Evolutionary conservation across 768 basidiomycete species (phyloP).

Genomic region (Pulveroboletus sp.): DNA sequence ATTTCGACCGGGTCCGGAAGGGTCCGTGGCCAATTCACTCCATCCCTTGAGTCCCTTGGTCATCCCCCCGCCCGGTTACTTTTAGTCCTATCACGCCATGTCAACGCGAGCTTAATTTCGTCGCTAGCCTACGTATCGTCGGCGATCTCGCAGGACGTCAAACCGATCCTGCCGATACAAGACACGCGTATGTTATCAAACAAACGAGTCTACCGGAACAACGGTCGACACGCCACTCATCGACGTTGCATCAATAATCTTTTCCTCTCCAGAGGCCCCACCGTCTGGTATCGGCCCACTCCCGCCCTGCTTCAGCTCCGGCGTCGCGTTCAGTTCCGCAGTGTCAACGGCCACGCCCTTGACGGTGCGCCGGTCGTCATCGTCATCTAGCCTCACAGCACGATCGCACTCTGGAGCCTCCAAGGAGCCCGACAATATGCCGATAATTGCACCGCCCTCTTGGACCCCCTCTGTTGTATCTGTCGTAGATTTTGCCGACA

Average conservation of each 20-base stretch:
- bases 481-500: constrained; percentile 19
- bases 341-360: constrained; percentile 24
- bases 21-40: constrained; percentile 17
- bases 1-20: constrained; percentile 16
- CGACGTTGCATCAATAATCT: constrained; percentile 14
- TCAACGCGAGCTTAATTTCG: constrained; percentile 10
- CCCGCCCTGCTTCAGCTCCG: constrained; percentile 11
- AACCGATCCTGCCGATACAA: background rate
- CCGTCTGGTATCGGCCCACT: constrained; percentile 6
- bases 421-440: constrained; percentile 4
- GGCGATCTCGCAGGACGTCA: constrained; percentile 5
- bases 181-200: constrained; percentile 10
- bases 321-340: constrained; percentile 9
- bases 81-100: constrained; percentile 1
- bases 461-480: constrained; percentile 18
- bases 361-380: constrained; percentile 42
- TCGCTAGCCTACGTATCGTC: background rate
- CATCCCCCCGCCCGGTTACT: constrained; percentile 11
- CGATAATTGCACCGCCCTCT: constrained; percentile 16
- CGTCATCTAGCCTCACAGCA: constrained; percentile 26
- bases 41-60: constrained; percentile 22
- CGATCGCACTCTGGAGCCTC: constrained; percentile 5
- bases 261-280: constrained; percentile 18
- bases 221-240: constrained; percentile 13
- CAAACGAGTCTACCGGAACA: constrained; percentile 18